Base-by-base conservation (phyloP, 2,329 filamentous ascomycete genomes). In the Beauveria bassiana region DNA sequence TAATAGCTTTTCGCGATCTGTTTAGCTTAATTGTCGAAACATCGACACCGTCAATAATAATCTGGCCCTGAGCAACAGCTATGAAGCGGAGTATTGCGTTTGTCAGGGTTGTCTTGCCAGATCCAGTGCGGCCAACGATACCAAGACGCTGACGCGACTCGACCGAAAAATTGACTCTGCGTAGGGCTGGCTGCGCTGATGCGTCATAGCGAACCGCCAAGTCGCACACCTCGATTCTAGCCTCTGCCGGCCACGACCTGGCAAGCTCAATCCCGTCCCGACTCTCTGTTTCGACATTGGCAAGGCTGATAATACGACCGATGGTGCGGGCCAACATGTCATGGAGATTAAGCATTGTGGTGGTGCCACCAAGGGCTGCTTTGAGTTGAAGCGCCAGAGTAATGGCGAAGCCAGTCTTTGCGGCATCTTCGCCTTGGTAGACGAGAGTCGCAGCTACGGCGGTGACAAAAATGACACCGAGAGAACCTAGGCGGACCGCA, bases 91-190 rank as follows among this genome's bases (percentile, higher is more conserved):
- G 34, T 26, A 64, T 26, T 5, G 63, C 61, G 18, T n/a, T 62
- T 8, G 46, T 51, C 10, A 64, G 38, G 34, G 50, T 61, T 31
- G 60, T 62, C 31, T 64, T 64, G 5, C 61, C 63, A 2, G 63
- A 50, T 14, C 63, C 61, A 18, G 63, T 62, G 5, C 63, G 63
- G n/a, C 63, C 56, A 5, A 64, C 60, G 7, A 64, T 61, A 9
- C 56, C 63, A 5, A 64, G 38, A 10, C 63, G 60, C 40, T 60
- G 28, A 7, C 24, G 5, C n/a, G 59, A 55, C 9, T 52, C 38
- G 20, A 62, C 16, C 2, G 34, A 53, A 42, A 62, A 53, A 16
- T 28, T 55, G 10, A 64, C 20, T 22, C 2, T 14, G 2, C 51
- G 46, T 16, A 64, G 49, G 2, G 51, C 60, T 9, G 62, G 55